Evolutionary conservation across 2,329 filamentous ascomycete genomes (phyloP), one percentile per base, ranked within the genome.

Genomic region (Fonsecaea pedrosoi): DNA sequence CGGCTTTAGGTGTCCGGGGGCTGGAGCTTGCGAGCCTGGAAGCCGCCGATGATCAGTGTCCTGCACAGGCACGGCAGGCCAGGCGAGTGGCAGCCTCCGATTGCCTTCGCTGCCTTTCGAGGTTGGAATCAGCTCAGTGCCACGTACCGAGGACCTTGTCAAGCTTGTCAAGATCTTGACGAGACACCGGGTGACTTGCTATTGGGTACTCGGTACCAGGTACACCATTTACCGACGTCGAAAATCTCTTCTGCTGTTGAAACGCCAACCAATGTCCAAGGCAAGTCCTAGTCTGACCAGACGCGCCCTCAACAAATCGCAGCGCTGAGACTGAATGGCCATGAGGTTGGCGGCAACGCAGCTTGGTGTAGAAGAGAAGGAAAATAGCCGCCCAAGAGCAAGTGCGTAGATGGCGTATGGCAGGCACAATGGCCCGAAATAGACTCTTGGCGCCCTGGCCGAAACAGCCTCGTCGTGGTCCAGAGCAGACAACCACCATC

Each of bases 261-360:
- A 34, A 37, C 37, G n/a, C 32, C 25, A 32, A 42, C 30, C 55
- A 55, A 63, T 63, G 60, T 48, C 25, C 32, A 15, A 15, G 18
- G 57, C 56, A 62, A 54, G 45, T 62, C 66, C 59, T 65, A 54
- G 63, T 69, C 59, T 18, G 67, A 69, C 50, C 45, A 64, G 62
- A 64, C 57, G 63, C 60, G 53, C 21, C 32, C 9, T 32, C 38
- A 53, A 48, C 67, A 50, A 69, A 69, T 66, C 32, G 60, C 30
- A 42, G 40, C 10, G 38, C 54, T 54, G 53, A 66, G 37, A 64
- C 62, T 18, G 34, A 40, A 21, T 48, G 67, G 60, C 63, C 57
- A 50, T 61, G n/a, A 60, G 67, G 60, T 57, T 66, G 67, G 67
- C 67, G 67, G 67, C 60, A 64, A 58, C 50, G 25, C 55, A 54